These are phyloP conservation scores for Musa acuminata DNA, from an alignment of 176 grass and related monocot species.

Conservation along the genomic window DNA sequence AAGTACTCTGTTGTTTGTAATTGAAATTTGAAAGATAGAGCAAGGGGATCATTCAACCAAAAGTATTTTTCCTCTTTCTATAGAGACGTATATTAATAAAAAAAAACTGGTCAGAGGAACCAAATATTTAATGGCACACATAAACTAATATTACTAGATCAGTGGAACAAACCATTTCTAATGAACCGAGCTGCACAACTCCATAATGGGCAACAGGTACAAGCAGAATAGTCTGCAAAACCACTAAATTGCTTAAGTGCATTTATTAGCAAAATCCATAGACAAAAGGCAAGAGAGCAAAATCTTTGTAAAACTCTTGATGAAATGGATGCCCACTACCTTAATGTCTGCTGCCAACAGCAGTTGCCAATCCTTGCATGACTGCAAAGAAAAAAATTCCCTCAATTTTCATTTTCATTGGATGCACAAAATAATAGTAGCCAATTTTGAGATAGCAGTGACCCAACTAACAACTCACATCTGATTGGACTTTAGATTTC, in stretches of 20 bases:
- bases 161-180: slow-evolving; percentile 38
- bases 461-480: slow-evolving; percentile 29
- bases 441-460: not conserved
- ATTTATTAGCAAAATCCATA: slow-evolving; percentile 23
- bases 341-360: slow-evolving; percentile 60
- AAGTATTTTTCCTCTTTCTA: too few species aligned
- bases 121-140: not conserved
- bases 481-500: slow-evolving; percentile 17
- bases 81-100: not conserved
- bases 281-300: not conserved
- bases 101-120: not conserved
- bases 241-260: slow-evolving; percentile 14
- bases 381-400: slow-evolving; percentile 31
- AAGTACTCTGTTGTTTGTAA: too few species aligned
- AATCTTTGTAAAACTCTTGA: not conserved
- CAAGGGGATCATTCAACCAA: too few species aligned
- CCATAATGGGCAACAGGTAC: slow-evolving; percentile 44
- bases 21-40: too few species aligned
- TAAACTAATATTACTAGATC: not conserved
- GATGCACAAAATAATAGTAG: slow-evolving; percentile 9
- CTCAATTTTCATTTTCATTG: slow-evolving; percentile 21
- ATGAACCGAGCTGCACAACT: slow-evolving; percentile 62
- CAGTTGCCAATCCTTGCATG: slow-evolving; percentile 41
- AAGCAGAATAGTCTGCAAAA: slow-evolving; percentile 58
- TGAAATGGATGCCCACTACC: slow-evolving; percentile 27